Evolutionary conservation across 2,329 filamentous ascomycete genomes (phyloP), one percentile per base, ranked within the genome.

Genomic region (Cladosporium halotolerans): DNA sequence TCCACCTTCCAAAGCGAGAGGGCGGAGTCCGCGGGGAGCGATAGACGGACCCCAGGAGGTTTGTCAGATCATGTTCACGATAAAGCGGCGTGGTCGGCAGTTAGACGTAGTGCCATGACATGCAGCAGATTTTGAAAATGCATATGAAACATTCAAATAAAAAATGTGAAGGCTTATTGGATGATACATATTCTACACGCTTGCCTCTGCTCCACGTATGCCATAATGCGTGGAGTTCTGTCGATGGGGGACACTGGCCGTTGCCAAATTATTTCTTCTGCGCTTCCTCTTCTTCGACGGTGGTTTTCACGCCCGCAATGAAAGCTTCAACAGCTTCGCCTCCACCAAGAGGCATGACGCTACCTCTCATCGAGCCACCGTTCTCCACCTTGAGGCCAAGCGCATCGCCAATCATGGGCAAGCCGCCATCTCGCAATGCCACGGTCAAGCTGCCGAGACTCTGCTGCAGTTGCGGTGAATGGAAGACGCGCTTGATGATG

Each of bases 271-370:
- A 53, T 3, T 10, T 23, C 10, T 53, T 46, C 36, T 45, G 39
- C 31, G 45, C 39, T 28, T 53, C 38, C 7, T 74, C 76, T 61
- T 86, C 80, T 72, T 88, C 79, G 0, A 90, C 86, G 5, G 82
- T 84, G 73, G 82, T 85, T 78, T 87, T 93, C 45, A 96, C 84
- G 3, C 92, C 93, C 53, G 95, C 82, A 18, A 99, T 79, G 71
- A 99, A 99, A 3, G 88, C 88, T 73, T 95, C 86, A 1, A 99
- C 84, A 10, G 92, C 92, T 62, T 93, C 86, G 5, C 87, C 88
- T 49, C 91, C 91, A 41, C 91, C 92, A 43, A 96, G 72, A 2
- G 92, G 91, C 75, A 96, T 84, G 47, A 82, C 86, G 5, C 88
- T 85, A 52, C 87, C 84, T 57, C 79, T 79, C 64, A 95, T 79